Base-by-base conservation (phyloP, 1,139 yeast species). In the Geotrichum histeridarum region DNA sequence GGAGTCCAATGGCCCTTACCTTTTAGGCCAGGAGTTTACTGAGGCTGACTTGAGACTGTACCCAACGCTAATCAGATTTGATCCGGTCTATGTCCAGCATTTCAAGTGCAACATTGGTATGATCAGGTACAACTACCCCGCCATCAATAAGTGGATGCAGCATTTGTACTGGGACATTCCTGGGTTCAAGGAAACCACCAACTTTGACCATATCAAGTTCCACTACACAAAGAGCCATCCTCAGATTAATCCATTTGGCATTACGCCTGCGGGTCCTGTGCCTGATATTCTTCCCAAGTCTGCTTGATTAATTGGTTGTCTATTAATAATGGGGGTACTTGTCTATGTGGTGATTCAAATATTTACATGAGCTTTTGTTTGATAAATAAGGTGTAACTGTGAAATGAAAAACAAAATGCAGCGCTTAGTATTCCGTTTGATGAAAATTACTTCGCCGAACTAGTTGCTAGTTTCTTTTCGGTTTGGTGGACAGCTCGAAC, bases 71-170 rank as follows among this genome's bases (percentile, higher is more conserved):
- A 76, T 87, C 48, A 80, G 97, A 63, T 90, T 91, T 66, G 97
- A 90, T 69, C 86, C 94, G 1, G 95, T 88, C 32, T 91, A 91
- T 67, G 91, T 85, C 54, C 96, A 89, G 71, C 97, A 90, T 70
- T 93, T 91, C 80, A 93, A 91, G 74, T 88, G 96, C 71, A 91
- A 91, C 70, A 71, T 89, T 59, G 82, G 83, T 50, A 85, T 83
- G 77, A 86, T 91, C 65, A 81, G 97, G 67, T 76, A 75, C 59
- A 87, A 89, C 60, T 93, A 82, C 68, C 97, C 97, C 27, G 71
- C 77, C 64, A 72, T 90, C 54, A 84, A 89, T 72, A 74, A 81
- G 59, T 91, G 96, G 95, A 69, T 90, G 62, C 77, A 85, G 64
- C 81, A 85, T 62, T 76, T 91, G 64, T 93, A 91, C 73, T 90